Evolutionary conservation across 805 yeast genomes (phyloP), one percentile per base, ranked within the genome.

Genomic region (Ogataea degrootiae): DNA sequence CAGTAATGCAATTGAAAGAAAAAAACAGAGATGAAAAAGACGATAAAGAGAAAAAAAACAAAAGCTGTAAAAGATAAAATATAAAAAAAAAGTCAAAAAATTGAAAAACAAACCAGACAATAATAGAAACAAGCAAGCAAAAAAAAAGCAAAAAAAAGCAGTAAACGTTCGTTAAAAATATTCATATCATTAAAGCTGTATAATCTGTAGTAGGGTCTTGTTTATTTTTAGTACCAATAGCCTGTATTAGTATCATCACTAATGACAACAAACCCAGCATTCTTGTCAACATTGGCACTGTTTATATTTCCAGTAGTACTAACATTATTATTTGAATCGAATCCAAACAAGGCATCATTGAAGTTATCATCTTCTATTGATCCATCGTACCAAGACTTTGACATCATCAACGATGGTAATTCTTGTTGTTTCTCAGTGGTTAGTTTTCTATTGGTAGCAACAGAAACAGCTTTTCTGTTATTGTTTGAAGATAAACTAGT

Each of bases 371-470:
- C 31, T 26, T 26, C 31, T 6, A 9, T 9, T 26, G 31, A 26
- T 26, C 36, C 39, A 36, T 42, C 44, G 26, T 17, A 42, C 44
- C 44, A 42, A 34, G 44, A 42, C 23, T 37, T 37, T 35, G n/a
- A 41, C 23, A 22, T 41, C 39, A 36, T 42, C 22, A 26, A 17
- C 11, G 31, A 26, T 26, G 31, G 31, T 26, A 26, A 26, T 11
- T 26, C 31, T 26, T 26, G 31, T 9, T 9, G 11, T 9, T 26
- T 26, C 9, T 26, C 31, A 8, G 31, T 9, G 6, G 31, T 26
- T 11, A 26, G 2, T 26, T 26, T 26, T 26, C 31, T 26, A 26
- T 26, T 9, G 21, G 21, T 19, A 26, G 31, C 12, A 26, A 3
- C 11, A 26, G 31, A 9, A 26, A 26, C 31, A 26, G 9, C 11